Conservation (phyloP, 1,284 basidiomycete species). For the Phlebopus sp. region DNA sequence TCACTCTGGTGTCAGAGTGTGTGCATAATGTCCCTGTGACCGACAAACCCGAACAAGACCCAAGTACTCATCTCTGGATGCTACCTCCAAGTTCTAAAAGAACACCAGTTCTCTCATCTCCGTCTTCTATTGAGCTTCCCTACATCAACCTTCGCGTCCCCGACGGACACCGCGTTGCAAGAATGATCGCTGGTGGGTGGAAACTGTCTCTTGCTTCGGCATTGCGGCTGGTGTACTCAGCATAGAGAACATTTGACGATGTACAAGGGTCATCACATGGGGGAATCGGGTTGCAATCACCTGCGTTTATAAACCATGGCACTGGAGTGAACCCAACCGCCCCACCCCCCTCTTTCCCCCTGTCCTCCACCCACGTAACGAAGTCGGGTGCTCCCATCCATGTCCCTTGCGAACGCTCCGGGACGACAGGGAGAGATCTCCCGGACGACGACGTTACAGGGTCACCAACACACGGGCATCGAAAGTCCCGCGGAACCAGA, state of each 20-base stretch:
- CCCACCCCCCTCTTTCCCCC: too few species aligned
- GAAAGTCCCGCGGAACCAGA: background rate
- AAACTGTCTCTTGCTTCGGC: background rate
- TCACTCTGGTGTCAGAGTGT: too few species aligned
- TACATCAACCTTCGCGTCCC: too few species aligned
- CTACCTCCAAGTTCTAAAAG: too few species aligned
- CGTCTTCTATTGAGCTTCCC: too few species aligned
- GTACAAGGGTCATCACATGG: constrained; percentile 1
- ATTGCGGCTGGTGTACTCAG: background rate
- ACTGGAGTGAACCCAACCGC: background rate
- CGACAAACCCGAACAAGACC: too few species aligned
- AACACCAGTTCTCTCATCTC: too few species aligned
- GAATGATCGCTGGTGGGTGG: background rate
- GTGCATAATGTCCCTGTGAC: too few species aligned
- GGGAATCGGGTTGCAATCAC: background rate
- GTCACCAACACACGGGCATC: background rate
- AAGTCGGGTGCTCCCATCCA: too few species aligned
- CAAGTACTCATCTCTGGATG: too few species aligned
- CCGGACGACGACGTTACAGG: constrained; percentile 10
- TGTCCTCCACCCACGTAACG: too few species aligned
- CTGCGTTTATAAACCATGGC: background rate
- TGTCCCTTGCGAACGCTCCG: background rate
- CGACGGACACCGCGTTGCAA: too few species aligned
- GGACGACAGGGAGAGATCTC: constrained; percentile 8
- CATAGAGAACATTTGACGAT: background rate